Conservation (phyloP, 1,284 basidiomycete species). For the Crucibulum cyathiforme region DNA sequence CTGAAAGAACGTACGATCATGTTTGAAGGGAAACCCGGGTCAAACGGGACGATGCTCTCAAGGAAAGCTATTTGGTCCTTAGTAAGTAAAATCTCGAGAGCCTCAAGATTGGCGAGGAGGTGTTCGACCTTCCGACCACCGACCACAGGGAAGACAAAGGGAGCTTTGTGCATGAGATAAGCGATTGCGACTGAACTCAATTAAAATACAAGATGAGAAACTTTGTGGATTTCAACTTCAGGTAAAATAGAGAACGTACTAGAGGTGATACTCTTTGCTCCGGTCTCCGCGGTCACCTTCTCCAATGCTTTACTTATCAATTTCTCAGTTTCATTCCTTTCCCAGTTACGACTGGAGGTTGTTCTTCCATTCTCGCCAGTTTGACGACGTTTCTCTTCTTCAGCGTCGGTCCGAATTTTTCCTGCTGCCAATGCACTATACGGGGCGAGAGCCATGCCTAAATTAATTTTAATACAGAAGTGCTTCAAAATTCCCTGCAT, state of each 20-base stretch:
- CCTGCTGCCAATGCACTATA: slow-evolving; percentile 54
- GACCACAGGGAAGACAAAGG: slow-evolving; percentile 55
- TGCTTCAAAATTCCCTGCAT: background rate
- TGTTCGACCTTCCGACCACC: slow-evolving; percentile 58
- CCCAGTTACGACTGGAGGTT: slow-evolving; percentile 33
- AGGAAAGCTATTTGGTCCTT: slow-evolving; percentile 48
- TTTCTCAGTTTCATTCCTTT: slow-evolving; percentile 42
- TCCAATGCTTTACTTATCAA: slow-evolving; percentile 46
- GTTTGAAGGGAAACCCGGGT: slow-evolving; percentile 46
- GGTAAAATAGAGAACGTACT: slow-evolving; percentile 15
- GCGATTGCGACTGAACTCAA: slow-evolving; percentile 46
- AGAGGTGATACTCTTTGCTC: slow-evolving; percentile 36
- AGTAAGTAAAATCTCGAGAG: slow-evolving; percentile 47
- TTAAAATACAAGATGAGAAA: background rate
- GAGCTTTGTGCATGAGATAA: slow-evolving; percentile 52
- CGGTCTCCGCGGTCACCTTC: slow-evolving; percentile 46
- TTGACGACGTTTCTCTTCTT: slow-evolving; percentile 43
- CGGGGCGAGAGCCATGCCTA: slow-evolving; percentile 50
- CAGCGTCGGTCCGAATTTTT: slow-evolving; percentile 50
- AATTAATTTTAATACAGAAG: background rate
- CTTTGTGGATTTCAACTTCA: background rate
- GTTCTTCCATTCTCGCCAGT: slow-evolving; percentile 47
- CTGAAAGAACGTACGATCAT: slow-evolving; percentile 41
- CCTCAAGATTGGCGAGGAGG: slow-evolving; percentile 51
- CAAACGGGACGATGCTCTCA: slow-evolving; percentile 47